phyloP scores from a whole-genome alignment of 805 yeast genomes.

The Ogataea glucozyma region DNA sequence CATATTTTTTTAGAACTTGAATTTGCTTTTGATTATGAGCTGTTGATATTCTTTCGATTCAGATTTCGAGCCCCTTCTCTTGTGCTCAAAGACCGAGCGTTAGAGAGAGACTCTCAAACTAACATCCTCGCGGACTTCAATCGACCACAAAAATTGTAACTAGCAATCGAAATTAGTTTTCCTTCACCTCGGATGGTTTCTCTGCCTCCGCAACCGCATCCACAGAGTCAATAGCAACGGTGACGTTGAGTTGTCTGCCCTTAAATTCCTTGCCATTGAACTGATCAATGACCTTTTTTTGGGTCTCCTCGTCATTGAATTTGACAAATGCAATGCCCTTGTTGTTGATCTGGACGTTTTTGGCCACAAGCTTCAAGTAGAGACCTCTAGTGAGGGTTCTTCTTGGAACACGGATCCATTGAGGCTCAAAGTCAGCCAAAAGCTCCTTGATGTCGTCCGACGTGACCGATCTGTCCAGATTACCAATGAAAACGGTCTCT shows the following conservation, averaged over 20 bases:
- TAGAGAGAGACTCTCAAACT: neutral
- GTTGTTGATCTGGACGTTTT: slow-evolving; percentile 49
- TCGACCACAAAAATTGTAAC: neutral
- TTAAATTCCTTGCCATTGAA: slow-evolving; percentile 66
- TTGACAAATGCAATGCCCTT: slow-evolving; percentile 69
- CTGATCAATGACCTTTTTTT: slow-evolving; percentile 53
- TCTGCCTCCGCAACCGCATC: slow-evolving; percentile 18
- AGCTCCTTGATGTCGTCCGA: slow-evolving; percentile 46
- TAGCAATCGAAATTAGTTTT: slow-evolving; percentile 8
- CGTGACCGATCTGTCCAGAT: slow-evolving; percentile 53
- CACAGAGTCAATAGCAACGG: slow-evolving; percentile 67
- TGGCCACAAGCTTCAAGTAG: slow-evolving; percentile 44
- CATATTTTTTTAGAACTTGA: neutral
- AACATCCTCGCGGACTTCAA: slow-evolving; percentile 2
- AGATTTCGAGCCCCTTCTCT: neutral
- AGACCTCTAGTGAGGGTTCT: slow-evolving; percentile 47
- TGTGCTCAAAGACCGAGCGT: slow-evolving; percentile 6
- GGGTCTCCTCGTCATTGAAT: slow-evolving; percentile 47
- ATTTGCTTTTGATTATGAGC: neutral
- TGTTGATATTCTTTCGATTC: neutral
- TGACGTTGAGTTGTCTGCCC: slow-evolving; percentile 67
- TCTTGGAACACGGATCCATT: slow-evolving; percentile 61
- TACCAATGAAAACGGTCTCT: slow-evolving; percentile 62
- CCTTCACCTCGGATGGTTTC: slow-evolving; percentile 14
- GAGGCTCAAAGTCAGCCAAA: slow-evolving; percentile 51